phyloP scores from a whole-genome alignment of 2,329 filamentous ascomycete species.

The Parasarocladium wereldwijsianum region DNA sequence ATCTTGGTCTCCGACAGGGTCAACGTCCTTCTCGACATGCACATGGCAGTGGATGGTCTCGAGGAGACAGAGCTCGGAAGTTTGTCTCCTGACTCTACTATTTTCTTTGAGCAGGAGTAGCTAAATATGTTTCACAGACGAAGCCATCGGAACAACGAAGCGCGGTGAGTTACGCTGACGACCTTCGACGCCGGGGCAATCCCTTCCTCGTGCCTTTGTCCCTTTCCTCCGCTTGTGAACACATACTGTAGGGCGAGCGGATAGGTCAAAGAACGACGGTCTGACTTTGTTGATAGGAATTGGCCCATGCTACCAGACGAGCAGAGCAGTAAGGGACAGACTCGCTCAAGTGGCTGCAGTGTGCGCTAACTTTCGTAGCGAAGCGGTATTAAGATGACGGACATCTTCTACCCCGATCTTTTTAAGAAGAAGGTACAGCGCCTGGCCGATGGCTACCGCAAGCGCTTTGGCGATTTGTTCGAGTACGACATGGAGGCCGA shows the following conservation, averaged over 20 bases:
- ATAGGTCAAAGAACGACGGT: slow-evolving; percentile 8
- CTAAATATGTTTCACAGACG: slow-evolving; percentile 10
- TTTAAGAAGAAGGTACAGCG: slow-evolving; percentile 53
- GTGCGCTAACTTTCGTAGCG: slow-evolving; percentile 23
- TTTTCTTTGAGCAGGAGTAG: slow-evolving; percentile 12
- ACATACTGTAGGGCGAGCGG: not conserved
- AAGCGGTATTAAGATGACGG: slow-evolving; percentile 50
- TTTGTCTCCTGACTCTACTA: slow-evolving; percentile 8
- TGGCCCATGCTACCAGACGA: slow-evolving; percentile 19
- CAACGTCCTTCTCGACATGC: slow-evolving; percentile 50
- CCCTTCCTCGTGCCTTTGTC: not conserved
- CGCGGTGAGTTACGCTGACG: slow-evolving; percentile 17
- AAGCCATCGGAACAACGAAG: slow-evolving; percentile 20
- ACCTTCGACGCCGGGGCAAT: not conserved
- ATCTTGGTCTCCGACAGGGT: slow-evolving; percentile 50
- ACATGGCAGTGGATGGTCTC: slow-evolving; percentile 53
- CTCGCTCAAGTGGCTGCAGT: slow-evolving; percentile 7
- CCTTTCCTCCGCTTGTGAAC: not conserved
- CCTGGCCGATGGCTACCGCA: slow-evolving; percentile 44
- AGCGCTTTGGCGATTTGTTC: slow-evolving; percentile 52
- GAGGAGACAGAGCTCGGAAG: slow-evolving; percentile 40
- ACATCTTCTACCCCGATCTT: slow-evolving; percentile 50
- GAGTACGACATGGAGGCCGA: slow-evolving; percentile 56
- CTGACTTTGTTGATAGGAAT: slow-evolving; percentile 19
- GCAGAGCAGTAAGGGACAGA: slow-evolving; percentile 12